Conservation (phyloP, 306 rosid species). For the Cucurbita maxima region DNA sequence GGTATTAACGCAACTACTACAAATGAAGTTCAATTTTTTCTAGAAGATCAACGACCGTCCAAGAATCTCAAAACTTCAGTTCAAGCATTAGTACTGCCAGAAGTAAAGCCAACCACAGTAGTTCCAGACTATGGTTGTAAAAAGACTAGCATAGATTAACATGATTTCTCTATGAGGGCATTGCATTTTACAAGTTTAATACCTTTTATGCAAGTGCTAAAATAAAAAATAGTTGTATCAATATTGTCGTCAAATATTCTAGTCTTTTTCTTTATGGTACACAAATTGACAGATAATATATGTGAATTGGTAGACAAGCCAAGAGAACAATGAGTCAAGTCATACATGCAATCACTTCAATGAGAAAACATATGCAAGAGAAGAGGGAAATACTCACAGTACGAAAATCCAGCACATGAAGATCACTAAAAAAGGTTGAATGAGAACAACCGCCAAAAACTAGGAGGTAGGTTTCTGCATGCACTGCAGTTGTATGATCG, state of each 20-base stretch:
- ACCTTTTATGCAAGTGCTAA: background rate
- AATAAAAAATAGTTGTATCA: background rate
- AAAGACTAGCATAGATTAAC: background rate
- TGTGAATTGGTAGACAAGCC: background rate
- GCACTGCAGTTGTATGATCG: conserved; percentile 76
- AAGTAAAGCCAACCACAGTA: background rate
- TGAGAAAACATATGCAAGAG: background rate
- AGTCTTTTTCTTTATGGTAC: background rate
- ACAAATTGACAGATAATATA: background rate
- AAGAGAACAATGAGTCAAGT: background rate
- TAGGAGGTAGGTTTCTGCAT: conserved; percentile 61
- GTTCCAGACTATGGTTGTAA: background rate
- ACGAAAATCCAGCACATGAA: conserved; percentile 74
- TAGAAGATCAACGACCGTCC: background rate
- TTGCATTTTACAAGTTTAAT: background rate
- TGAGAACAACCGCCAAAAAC: conserved; percentile 96
- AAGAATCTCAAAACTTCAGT: background rate
- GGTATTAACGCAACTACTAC: background rate
- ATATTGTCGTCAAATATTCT: background rate
- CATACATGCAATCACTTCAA: background rate
- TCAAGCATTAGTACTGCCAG: background rate
- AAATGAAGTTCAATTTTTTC: background rate
- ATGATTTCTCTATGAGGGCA: background rate
- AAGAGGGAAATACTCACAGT: conserved; percentile 36
- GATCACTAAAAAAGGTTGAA: conserved; percentile 74